Evolutionary conservation across 2,329 filamentous ascomycete species (phyloP), one percentile per base, ranked within the genome.

Genomic region (Apiospora phragmitis): DNA sequence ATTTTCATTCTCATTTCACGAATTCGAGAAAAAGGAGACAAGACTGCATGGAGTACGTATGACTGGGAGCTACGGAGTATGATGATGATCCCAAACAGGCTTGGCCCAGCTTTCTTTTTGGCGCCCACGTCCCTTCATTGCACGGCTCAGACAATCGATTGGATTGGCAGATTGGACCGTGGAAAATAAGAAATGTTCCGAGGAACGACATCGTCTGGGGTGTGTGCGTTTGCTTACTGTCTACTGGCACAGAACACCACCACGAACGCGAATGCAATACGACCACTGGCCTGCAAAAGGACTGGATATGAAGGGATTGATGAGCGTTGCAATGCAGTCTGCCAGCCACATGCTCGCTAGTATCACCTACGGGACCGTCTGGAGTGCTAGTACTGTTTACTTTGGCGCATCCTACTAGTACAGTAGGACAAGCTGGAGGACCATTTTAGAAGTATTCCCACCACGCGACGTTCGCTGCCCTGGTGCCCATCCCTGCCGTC

Each of bases 101-200:
- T n/a, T 38, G 55, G 32, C 32, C 32, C 55, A 38, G 32, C 55
- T 62, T 62, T 59, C 16, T 21, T 21, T 8, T 59, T 62, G 55
- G 55, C 55, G 55, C 55, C 55, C 55, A 38, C 32, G 55, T 62
- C 55, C 32, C 32, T 62, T 38, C 55, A 5, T 47, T 47, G 43
- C 43, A 47, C 43, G 43, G 26, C 35, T 41, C 65, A 32, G 42
- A 43, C 38, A 43, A 45, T 43, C 65, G 65, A 18, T 67, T 67
- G 65, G 65, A 67, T 67, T 67, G 65, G 65, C 45, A 41, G 65
- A 67, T 67, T 67, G 65, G 65, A 38, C 41, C 38, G 8, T 18
- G 24, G 65, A 45, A 45, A 67, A 67, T 67, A 67, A 67, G 65
- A 67, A 67, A 67, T 67, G 26, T 67, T 32, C 65, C 65, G 65